Evolutionary conservation across 2,329 filamentous ascomycete species (phyloP), one percentile per base, ranked within the genome.

Genomic region (Microdochium nivale): DNA sequence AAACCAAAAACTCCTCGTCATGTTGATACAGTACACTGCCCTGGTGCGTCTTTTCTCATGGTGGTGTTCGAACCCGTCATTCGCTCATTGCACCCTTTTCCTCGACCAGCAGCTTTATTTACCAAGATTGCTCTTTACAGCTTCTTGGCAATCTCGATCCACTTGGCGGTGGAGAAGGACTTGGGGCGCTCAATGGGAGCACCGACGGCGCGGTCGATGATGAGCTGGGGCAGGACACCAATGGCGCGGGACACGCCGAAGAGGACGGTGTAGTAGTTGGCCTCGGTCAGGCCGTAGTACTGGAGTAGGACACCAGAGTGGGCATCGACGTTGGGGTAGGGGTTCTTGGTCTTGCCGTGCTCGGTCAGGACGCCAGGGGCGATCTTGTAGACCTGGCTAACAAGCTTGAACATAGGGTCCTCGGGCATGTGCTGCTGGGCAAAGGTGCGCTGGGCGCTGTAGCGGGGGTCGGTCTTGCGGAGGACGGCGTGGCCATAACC

Each of bases 321-420:
- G 67, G 92, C 91, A 69, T 97, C 92, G 67, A 97, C 91, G 80
- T 97, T 97, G 75, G 94, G 94, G 83, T 82, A 97, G 61, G 92
- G 92, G 88, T 97, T 96, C 88, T 97, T 97, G 81, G 92, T 97
- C 89, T 99, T 99, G 79, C 94, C 94, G 80, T 99, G 94, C 86
- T 99, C 90, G 61, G 94, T 99, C 71, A 99, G 81, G 65, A 99
- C 94, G 67, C 87, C 88, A 59, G 94, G 94, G 59, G 94, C 94
- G 66, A 99, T 97, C 89, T 99, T 99, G 88, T 97, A 99, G 64
- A 99, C 94, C 80, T 99, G 94, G 83, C 88, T 95, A 78, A 99
- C 94, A 63, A 99, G 88, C 84, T 99, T 90, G 89, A 96, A 99
- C 91, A 99, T 95, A 66, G 92, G 91, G 82, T 97, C 94, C 67